Conservation (phyloP, 2,329 filamentous ascomycete genomes). For the Trichoderma cornu-damae region DNA sequence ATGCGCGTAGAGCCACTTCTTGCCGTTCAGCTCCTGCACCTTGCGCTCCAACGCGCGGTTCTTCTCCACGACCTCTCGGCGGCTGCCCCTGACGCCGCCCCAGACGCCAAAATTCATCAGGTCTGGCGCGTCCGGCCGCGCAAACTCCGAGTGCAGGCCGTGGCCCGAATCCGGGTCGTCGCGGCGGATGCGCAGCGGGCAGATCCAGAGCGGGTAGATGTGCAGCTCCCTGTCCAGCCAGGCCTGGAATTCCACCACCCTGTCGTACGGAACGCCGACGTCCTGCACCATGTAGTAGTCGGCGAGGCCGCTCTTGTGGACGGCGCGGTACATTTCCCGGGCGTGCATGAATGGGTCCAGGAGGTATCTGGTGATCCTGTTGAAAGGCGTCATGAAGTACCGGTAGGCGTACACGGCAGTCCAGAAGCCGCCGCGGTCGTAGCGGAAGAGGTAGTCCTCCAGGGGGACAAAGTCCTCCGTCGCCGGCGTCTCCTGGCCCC, state of each 20-base stretch:
- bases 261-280: conserved; percentile 47
- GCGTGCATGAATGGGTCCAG: conserved; percentile 60
- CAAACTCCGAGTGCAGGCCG: conserved; percentile 45
- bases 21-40: conserved; percentile 54
- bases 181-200: conserved; percentile 44
- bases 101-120: conserved; percentile 61
- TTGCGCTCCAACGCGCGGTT: conserved; percentile 59
- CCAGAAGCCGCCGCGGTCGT: conserved; percentile 67
- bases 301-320: conserved; percentile 56
- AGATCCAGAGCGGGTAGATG: conserved; percentile 55
- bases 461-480: conserved; percentile 54
- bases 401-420: conserved; percentile 56
- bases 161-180: conserved; percentile 39
- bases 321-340: conserved; percentile 59
- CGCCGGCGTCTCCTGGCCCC: conserved; percentile 14
- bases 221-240: conserved; percentile 43
- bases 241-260: conserved; percentile 40
- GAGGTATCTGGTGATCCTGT: conserved; percentile 55
- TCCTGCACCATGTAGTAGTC: conserved; percentile 62
- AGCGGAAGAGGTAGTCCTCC: conserved; percentile 64
- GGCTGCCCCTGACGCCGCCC: conserved; percentile 44
- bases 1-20: conserved; percentile 67
- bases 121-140: conserved; percentile 34
- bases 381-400: conserved; percentile 63
- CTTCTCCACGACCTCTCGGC: conserved; percentile 43